Percentiles rank a stretch among this genome's conserved stretches.
Evolutionary conservation across 179 eudicot species (phyloP).

Genomic region (Pouteria campechiana): DNA sequence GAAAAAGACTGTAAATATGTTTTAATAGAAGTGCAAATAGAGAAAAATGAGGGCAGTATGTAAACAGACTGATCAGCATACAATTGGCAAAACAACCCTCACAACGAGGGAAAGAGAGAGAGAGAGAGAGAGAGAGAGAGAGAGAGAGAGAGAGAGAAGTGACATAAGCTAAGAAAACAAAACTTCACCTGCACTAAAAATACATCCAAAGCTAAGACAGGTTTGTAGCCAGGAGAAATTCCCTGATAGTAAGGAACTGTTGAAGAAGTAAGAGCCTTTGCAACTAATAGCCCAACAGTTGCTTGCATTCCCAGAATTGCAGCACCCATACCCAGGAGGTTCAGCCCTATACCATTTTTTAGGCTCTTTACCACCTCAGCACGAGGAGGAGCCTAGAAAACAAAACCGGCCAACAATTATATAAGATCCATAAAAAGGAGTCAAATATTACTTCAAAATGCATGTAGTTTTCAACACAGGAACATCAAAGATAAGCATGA

Average conservation of each 20-base stretch:
- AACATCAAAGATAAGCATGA: neutral
- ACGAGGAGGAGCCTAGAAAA: constrained; percentile 92
- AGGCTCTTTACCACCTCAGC: constrained; percentile 79
- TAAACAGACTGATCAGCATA: too few relatives aligned
- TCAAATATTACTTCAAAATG: neutral
- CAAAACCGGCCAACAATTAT: too few relatives aligned
- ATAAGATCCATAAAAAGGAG: neutral
- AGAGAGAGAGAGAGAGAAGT: too few relatives aligned
- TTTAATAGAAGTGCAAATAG: too few relatives aligned
- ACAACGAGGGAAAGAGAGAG: too few relatives aligned
- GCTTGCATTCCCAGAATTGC: constrained; percentile 89
- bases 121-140: too few relatives aligned
- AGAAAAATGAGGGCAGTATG: too few relatives aligned
- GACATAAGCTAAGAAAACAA: too few relatives aligned
- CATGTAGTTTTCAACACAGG: neutral
- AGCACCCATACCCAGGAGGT: constrained; percentile 87
- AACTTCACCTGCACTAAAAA: constrained; percentile 96
- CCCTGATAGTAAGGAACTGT: constrained; percentile 73
- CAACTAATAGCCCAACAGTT: constrained; percentile 84
- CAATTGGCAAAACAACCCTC: too few relatives aligned
- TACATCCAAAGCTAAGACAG: constrained; percentile 84
- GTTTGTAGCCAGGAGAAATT: constrained; percentile 59
- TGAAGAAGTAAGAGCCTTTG: constrained; percentile 79
- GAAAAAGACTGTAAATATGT: too few relatives aligned
- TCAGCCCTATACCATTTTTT: constrained; percentile 60